A percentile compares a stretch with the other conserved stretches of the same genome.
Evolutionary conservation across 768 basidiomycete genomes (phyloP).

Genomic region (Mycena latifolia): DNA sequence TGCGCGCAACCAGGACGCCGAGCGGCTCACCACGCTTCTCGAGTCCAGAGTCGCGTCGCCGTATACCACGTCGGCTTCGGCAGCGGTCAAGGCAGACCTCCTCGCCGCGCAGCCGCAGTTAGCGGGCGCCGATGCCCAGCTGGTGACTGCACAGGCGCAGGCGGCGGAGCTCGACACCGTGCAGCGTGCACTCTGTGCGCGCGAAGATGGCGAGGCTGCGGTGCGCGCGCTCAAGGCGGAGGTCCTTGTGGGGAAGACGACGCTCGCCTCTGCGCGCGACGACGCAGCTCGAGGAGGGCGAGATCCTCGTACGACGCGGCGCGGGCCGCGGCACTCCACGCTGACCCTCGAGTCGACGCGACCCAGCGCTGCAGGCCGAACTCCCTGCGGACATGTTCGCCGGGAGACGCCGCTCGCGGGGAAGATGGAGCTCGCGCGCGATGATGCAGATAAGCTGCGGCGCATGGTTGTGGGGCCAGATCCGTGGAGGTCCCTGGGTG

Average conservation of each 20-base stretch:
- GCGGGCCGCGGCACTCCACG: too few species aligned
- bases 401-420: too few species aligned
- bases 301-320: constrained; percentile 74
- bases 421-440: too few species aligned
- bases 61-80: neutral
- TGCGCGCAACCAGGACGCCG: constrained; percentile 26
- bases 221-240: constrained; percentile 73
- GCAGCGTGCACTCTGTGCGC: constrained; percentile 44
- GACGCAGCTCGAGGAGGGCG: constrained; percentile 63
- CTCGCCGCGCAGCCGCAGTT: constrained; percentile 26
- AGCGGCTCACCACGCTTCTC: constrained; percentile 24
- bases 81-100: constrained; percentile 15
- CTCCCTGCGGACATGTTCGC: too few species aligned
- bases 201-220: constrained; percentile 76
- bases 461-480: too few species aligned
- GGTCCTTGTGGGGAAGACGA: constrained; percentile 62
- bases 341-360: too few species aligned
- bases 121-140: constrained; percentile 9
- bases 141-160: constrained; percentile 14
- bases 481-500: too few species aligned
- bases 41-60: constrained; percentile 8
- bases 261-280: constrained; percentile 54
- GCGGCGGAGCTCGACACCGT: constrained; percentile 18
- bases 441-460: too few species aligned
- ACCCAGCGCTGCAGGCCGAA: too few species aligned